Conservation (phyloP, 1,139 yeast genomes). For the Zhuliangozyma blackwelliae region DNA sequence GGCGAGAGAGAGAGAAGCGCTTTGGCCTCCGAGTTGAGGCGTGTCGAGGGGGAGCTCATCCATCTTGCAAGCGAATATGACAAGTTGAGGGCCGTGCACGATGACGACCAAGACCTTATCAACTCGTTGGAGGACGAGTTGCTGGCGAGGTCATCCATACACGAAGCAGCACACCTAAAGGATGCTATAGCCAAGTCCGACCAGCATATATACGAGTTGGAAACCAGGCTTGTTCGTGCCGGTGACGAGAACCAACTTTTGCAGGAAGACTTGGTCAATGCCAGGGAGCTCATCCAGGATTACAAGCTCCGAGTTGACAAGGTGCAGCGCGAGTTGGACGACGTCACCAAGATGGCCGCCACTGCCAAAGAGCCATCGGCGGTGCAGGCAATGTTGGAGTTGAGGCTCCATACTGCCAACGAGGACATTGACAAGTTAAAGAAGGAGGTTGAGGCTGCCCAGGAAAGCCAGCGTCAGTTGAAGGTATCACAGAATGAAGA, state of each 20-base stretch:
- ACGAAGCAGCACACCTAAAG: neutral
- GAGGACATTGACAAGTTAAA: neutral
- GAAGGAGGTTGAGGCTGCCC: neutral
- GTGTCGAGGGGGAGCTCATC: too few species aligned
- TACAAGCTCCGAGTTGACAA: neutral
- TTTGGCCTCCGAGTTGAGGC: too few species aligned
- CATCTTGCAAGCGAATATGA: too few species aligned
- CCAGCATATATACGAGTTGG: constrained; percentile 1
- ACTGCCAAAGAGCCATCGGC: neutral
- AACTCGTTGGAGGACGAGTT: too few species aligned
- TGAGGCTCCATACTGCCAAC: constrained; percentile 1
- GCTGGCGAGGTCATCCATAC: too few species aligned
- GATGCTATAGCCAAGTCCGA: constrained; percentile 1
- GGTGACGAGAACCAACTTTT: neutral
- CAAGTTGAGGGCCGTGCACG: too few species aligned
- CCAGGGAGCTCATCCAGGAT: neutral
- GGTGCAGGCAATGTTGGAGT: constrained; percentile 2
- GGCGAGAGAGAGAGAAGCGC: too few species aligned
- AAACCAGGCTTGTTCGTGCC: neutral
- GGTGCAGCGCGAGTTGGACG: neutral
- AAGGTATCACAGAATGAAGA: neutral
- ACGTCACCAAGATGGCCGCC: neutral
- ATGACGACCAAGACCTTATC: too few species aligned
- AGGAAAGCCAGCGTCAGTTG: neutral
- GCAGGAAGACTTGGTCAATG: constrained; percentile 1